Evolutionary conservation across 345 rosid species (phyloP).

Genomic region (Citrus glauca): DNA sequence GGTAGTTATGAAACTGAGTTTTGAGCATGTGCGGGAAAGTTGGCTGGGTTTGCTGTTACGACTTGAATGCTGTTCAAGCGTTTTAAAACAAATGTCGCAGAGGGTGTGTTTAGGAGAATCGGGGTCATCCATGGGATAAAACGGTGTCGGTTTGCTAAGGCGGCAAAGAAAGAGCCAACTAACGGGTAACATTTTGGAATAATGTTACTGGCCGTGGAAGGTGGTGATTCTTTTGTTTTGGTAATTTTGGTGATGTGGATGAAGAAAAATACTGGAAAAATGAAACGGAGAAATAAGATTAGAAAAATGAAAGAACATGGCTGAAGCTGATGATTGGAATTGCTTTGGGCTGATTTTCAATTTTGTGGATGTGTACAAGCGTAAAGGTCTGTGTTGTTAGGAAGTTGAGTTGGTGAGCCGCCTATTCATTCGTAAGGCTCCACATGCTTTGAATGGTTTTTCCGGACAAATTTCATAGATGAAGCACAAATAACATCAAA

Average conservation of each 20-base stretch:
- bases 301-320: neutral
- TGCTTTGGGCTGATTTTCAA: neutral
- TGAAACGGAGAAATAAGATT: neutral
- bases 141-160: neutral
- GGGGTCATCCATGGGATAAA: constrained; percentile 3
- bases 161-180: constrained; percentile 13
- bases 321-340: neutral
- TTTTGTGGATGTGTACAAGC: no score
- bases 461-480: no score
- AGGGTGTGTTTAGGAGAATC: constrained; percentile 6
- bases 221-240: neutral
- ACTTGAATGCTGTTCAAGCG: constrained; percentile 30
- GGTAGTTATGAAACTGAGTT: constrained; percentile 50
- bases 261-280: neutral
- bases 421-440: no score
- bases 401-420: no score
- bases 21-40: constrained; percentile 62
- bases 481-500: no score
- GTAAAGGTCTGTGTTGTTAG: no score
- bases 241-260: neutral
- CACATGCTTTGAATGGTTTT: no score
- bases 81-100: constrained; percentile 13
- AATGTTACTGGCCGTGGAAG: neutral
- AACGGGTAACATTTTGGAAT: constrained; percentile 15
- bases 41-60: constrained; percentile 58